Evolutionary conservation across 768 basidiomycete species (phyloP).

Genomic region (Lentinula boryana): DNA sequence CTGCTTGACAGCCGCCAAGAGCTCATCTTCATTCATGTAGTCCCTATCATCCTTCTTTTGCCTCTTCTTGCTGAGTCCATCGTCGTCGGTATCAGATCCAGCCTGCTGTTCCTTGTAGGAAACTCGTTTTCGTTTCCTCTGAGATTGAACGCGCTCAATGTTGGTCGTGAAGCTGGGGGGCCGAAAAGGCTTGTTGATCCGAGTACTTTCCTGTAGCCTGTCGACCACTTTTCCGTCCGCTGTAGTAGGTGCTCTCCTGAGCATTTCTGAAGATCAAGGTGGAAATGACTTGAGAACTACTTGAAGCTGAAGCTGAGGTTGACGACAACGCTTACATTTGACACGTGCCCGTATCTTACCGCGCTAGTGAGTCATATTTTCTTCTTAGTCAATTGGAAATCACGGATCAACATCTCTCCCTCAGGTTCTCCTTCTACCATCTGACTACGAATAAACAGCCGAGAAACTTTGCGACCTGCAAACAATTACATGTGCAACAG

Average conservation of each 20-base stretch:
- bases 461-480: too few relatives aligned
- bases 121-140: slow-evolving; percentile 82
- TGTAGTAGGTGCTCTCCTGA: slow-evolving; percentile 64
- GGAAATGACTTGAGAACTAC: background rate
- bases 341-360: background rate
- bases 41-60: slow-evolving; percentile 58
- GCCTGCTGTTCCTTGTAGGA: slow-evolving; percentile 76
- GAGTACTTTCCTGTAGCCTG: slow-evolving; percentile 63
- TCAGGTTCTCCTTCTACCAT: too few relatives aligned
- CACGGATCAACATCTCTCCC: too few relatives aligned
- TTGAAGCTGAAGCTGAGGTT: too few relatives aligned
- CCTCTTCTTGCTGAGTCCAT: slow-evolving; percentile 46
- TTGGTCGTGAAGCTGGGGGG: slow-evolving; percentile 46
- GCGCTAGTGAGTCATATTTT: background rate
- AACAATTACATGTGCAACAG: too few relatives aligned
- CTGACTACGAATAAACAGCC: too few relatives aligned
- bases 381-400: too few relatives aligned
- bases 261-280: slow-evolving; percentile 35
- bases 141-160: slow-evolving; percentile 52
- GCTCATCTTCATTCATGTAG: slow-evolving; percentile 59
- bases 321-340: too few relatives aligned
- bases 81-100: slow-evolving; percentile 53
- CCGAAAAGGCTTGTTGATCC: slow-evolving; percentile 79
- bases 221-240: slow-evolving; percentile 64
- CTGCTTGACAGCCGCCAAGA: slow-evolving; percentile 55